Percentiles rank a stretch among this genome's conserved stretches.
These are phyloP conservation scores for Aspergillus costaricaensis DNA, from an alignment of 2,329 filamentous ascomycete genomes.

Conservation along the genomic window DNA sequence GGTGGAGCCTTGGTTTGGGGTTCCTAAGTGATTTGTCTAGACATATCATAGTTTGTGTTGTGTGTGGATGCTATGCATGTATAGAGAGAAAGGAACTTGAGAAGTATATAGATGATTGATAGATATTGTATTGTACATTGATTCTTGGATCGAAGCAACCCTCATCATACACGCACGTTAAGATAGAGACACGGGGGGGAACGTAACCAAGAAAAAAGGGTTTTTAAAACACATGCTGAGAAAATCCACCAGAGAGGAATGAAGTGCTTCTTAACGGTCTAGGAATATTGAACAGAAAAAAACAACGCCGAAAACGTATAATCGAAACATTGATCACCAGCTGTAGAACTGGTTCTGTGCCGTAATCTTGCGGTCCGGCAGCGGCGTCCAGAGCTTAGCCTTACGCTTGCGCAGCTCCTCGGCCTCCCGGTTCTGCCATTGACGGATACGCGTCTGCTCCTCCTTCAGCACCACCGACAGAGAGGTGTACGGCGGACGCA, in stretches of 20 bases:
- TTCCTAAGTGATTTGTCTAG: constrained; percentile 16
- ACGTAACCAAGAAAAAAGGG: not conserved
- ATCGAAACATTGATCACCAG: constrained; percentile 62
- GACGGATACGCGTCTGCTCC: constrained; percentile 82
- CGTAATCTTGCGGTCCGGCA: constrained; percentile 82
- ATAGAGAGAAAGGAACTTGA: not conserved
- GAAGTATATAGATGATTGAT: not conserved
- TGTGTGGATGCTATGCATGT: not conserved
- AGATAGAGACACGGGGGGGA: not conserved
- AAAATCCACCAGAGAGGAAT: constrained; percentile 17
- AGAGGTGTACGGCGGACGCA: constrained; percentile 72
- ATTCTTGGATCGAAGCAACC: not conserved
- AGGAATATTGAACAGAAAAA: constrained; percentile 25
- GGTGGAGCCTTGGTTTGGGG: constrained; percentile 29
- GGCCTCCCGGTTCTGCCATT: constrained; percentile 74
- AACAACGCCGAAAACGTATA: constrained; percentile 28
- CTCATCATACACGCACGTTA: not conserved
- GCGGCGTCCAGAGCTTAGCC: constrained; percentile 79
- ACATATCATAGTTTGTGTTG: not conserved
- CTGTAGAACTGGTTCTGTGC: constrained; percentile 87
- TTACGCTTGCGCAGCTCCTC: constrained; percentile 74
- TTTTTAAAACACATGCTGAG: constrained; percentile 13
- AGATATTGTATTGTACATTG: constrained; percentile 16
- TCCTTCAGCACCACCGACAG: constrained; percentile 86
- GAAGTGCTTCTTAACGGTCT: constrained; percentile 23